A percentile compares a stretch with the other conserved stretches of the same genome.
These are phyloP conservation scores for Candida frijolesensis DNA, from an alignment of 1,139 yeast genomes.

Conservation along the genomic window DNA sequence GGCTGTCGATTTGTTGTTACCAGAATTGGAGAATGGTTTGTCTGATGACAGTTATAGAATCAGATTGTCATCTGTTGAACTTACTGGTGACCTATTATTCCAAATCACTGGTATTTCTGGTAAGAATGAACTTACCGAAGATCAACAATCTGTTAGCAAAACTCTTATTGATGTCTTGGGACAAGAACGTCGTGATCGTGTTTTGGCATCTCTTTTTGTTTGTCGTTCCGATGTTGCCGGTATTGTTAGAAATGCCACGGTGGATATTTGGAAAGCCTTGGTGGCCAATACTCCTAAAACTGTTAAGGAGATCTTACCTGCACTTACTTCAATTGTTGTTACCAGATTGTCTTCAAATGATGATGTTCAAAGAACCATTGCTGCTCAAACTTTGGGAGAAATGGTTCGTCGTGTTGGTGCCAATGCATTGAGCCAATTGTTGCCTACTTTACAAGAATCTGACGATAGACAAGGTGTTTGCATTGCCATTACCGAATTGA, in stretches of 20 bases:
- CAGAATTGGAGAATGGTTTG: slow-evolving; percentile 90
- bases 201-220: slow-evolving; percentile 80
- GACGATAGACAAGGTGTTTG: slow-evolving; percentile 96
- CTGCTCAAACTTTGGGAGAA: slow-evolving; percentile 94
- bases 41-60: slow-evolving; percentile 84
- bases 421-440: slow-evolving; percentile 76
- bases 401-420: slow-evolving; percentile 94
- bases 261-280: slow-evolving; percentile 95
- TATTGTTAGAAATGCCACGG: slow-evolving; percentile 86
- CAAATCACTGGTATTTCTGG: slow-evolving; percentile 91
- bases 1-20: slow-evolving; percentile 90
- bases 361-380: slow-evolving; percentile 78
- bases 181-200: slow-evolving; percentile 81
- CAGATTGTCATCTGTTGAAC: slow-evolving; percentile 90
- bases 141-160: slow-evolving; percentile 65
- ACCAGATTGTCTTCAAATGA: slow-evolving; percentile 81
- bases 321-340: slow-evolving; percentile 78
- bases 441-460: slow-evolving; percentile 84
- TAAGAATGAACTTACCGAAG: slow-evolving; percentile 66
- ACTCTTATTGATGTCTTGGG: slow-evolving; percentile 82
- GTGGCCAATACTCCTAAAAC: slow-evolving; percentile 96
- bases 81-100: slow-evolving; percentile 94
- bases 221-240: slow-evolving; percentile 93
- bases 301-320: slow-evolving; percentile 89
- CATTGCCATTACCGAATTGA: slow-evolving; percentile 85